A percentile compares a stretch with the other conserved stretches of the same genome.
These are phyloP conservation scores for Sabuloglossum arenarium DNA, from an alignment of 495 filamentous ascomycete species.

Conservation along the genomic window DNA sequence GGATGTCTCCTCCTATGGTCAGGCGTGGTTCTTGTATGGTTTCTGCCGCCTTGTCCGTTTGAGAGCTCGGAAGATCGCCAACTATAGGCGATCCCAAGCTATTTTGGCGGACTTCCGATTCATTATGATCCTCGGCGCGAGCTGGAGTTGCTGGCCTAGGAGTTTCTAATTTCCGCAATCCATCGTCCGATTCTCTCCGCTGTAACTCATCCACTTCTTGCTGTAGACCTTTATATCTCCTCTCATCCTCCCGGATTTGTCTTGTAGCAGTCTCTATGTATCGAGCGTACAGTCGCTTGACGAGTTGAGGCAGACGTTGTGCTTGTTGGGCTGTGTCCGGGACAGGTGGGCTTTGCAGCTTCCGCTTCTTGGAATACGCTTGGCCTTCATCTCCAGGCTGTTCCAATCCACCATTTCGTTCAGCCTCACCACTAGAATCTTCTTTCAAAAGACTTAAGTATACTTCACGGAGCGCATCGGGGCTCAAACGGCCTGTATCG, in stretches of 20 bases:
- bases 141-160: background rate
- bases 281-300: conserved; percentile 48
- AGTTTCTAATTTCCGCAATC: background rate
- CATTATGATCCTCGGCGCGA: background rate
- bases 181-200: conserved; percentile 8
- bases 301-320: conserved; percentile 43
- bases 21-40: background rate
- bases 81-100: background rate
- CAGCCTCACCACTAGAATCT: conserved; percentile 21
- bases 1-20: background rate
- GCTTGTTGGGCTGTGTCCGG: conserved; percentile 42
- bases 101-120: background rate
- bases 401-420: conserved; percentile 15
- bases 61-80: background rate
- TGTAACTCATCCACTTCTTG: conserved; percentile 50
- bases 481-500: conserved; percentile 49
- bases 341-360: conserved; percentile 41
- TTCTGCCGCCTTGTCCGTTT: background rate
- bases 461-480: conserved; percentile 56
- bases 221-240: conserved; percentile 36
- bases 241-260: conserved; percentile 58
- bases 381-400: conserved; percentile 15
- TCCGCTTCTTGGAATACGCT: conserved; percentile 40
- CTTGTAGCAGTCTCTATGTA: conserved; percentile 47
- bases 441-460: conserved; percentile 60